Evolutionary conservation across 805 yeast genomes (phyloP).

Genomic region (Candida krabiensis): DNA sequence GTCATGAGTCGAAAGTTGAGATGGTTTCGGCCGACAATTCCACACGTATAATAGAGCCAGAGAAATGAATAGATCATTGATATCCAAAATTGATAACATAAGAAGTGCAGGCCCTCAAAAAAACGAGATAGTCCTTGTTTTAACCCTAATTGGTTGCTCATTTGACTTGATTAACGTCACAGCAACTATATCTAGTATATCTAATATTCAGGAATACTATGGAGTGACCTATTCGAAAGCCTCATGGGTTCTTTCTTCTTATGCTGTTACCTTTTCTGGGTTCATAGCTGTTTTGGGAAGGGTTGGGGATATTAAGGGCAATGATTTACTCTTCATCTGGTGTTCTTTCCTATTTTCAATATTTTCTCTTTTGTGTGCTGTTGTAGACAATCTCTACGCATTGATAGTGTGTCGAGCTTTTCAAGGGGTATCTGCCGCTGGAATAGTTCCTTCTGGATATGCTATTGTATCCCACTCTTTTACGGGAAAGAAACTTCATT

Average conservation of each 20-base stretch:
- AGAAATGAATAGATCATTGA: too few species aligned
- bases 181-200: conserved; percentile 21
- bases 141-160: conserved; percentile 13
- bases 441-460: conserved; percentile 35
- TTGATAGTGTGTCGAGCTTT: conserved; percentile 43
- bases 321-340: conserved; percentile 28
- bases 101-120: conserved; percentile 3
- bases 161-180: conserved; percentile 29
- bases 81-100: background rate
- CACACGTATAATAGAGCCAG: too few species aligned
- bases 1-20: too few species aligned
- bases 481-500: conserved; percentile 27
- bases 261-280: conserved; percentile 43
- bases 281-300: conserved; percentile 44
- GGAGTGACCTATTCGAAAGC: conserved; percentile 36
- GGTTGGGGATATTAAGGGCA: conserved; percentile 42
- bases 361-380: conserved; percentile 36
- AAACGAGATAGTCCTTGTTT: conserved; percentile 11
- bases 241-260: conserved; percentile 42
- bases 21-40: too few species aligned
- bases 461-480: conserved; percentile 29
- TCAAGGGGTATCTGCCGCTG: conserved; percentile 45
- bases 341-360: conserved; percentile 18
- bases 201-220: conserved; percentile 36
- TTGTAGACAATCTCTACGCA: conserved; percentile 33